Conservation (phyloP, 1,284 basidiomycete genomes). For the Moniliophthora roreri region DNA sequence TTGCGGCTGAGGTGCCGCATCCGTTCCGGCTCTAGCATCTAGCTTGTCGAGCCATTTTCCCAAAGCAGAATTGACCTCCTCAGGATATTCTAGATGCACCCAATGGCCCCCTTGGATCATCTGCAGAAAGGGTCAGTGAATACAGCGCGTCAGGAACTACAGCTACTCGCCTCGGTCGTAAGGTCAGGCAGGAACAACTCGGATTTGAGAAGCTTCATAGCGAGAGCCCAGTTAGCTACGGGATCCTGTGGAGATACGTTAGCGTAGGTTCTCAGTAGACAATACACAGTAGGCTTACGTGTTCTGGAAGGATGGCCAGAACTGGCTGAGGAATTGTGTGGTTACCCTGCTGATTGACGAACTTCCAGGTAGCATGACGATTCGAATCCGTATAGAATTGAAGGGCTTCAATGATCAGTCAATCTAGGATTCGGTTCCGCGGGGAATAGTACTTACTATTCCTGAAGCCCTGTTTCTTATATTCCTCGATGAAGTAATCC, state of each 20-base stretch:
- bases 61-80: slow-evolving; percentile 45
- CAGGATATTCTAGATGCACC: slow-evolving; percentile 58
- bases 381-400: slow-evolving; percentile 62
- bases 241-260: slow-evolving; percentile 44
- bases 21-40: background rate
- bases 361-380: slow-evolving; percentile 48
- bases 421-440: slow-evolving; percentile 6
- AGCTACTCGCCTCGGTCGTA: slow-evolving; percentile 44
- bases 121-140: slow-evolving; percentile 24
- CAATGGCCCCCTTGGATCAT: slow-evolving; percentile 54
- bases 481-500: slow-evolving; percentile 65
- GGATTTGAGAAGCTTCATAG: slow-evolving; percentile 41
- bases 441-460: slow-evolving; percentile 45
- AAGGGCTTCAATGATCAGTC: slow-evolving; percentile 38
- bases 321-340: slow-evolving; percentile 56
- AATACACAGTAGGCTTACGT: slow-evolving; percentile 30
- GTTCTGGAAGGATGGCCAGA: slow-evolving; percentile 53
- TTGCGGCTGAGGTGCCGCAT: background rate
- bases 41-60: slow-evolving; percentile 36
- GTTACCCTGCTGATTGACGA: slow-evolving; percentile 54
- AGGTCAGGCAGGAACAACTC: slow-evolving; percentile 47
- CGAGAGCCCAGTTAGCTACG: slow-evolving; percentile 59
- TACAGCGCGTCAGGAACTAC: slow-evolving; percentile 3
- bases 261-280: background rate
- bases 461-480: slow-evolving; percentile 52